Evolutionary conservation across 495 filamentous ascomycete genomes (phyloP).

Genomic region (Halenospora varia): DNA sequence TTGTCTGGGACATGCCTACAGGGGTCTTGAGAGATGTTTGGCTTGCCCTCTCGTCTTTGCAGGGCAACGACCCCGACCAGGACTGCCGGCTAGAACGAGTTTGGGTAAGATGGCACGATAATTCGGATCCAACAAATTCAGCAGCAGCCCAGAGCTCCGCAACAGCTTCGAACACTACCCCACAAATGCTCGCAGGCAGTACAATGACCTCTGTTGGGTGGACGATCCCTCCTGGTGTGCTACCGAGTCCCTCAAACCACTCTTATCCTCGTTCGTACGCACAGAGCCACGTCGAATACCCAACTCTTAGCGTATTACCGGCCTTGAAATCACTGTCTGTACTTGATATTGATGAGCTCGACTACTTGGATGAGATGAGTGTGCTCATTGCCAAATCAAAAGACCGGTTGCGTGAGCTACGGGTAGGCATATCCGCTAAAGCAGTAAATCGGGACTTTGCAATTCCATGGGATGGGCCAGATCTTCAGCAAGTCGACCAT

Average conservation of each 20-base stretch:
- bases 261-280: constrained; percentile 32
- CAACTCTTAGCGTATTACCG: constrained; percentile 80
- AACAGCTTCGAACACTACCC: constrained; percentile 18
- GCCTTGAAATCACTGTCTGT: constrained; percentile 77
- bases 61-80: constrained; percentile 52
- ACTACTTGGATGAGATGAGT: constrained; percentile 87
- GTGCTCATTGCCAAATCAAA: constrained; percentile 73
- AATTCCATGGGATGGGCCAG: constrained; percentile 55
- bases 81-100: constrained; percentile 71
- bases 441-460: constrained; percentile 54
- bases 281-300: constrained; percentile 63
- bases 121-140: constrained; percentile 34
- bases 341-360: constrained; percentile 82
- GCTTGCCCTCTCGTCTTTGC: constrained; percentile 73
- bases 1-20: constrained; percentile 96
- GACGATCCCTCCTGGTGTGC: constrained; percentile 27
- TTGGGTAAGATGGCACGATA: constrained; percentile 92
- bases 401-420: constrained; percentile 64
- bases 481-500: constrained; percentile 56
- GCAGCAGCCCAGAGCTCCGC: constrained; percentile 14
- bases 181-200: constrained; percentile 34
- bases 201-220: constrained; percentile 41
- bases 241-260: constrained; percentile 12
- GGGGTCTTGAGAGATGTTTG: constrained; percentile 86
- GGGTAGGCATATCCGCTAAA: constrained; percentile 70